Evolutionary conservation across 2,329 filamentous ascomycete species (phyloP).

Genomic region (Ramichloridium luteum): DNA sequence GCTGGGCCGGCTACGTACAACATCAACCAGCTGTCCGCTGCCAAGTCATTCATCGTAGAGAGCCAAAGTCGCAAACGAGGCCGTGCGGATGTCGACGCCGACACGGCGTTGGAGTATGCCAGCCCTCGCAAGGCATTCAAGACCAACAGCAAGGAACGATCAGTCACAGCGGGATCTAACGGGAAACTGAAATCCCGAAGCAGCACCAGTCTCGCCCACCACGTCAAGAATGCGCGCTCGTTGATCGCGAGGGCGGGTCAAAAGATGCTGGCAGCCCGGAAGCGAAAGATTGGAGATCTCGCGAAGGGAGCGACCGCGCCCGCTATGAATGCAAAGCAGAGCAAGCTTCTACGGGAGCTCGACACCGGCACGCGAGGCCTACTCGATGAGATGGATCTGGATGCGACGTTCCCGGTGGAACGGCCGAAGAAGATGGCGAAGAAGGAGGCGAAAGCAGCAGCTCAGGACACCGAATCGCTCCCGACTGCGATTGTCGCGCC

Average conservation of each 20-base stretch:
- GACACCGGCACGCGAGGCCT: conserved; percentile 22
- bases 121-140: conserved; percentile 12
- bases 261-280: conserved; percentile 28
- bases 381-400: conserved; percentile 23
- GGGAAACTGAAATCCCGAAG: background rate
- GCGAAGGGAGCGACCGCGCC: conserved; percentile 12
- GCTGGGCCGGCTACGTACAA: conserved; percentile 48
- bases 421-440: conserved; percentile 19
- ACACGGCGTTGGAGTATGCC: conserved; percentile 38
- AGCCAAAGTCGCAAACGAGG: conserved; percentile 8
- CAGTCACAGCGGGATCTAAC: conserved; percentile 4
- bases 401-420: conserved; percentile 12
- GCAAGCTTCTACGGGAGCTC: conserved; percentile 21
- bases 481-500: conserved; percentile 10
- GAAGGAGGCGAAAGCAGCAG: conserved; percentile 10
- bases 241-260: conserved; percentile 26
- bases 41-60: too few relatives aligned
- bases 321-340: conserved; percentile 12
- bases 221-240: conserved; percentile 19
- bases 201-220: conserved; percentile 5
- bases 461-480: conserved; percentile 13
- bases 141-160: conserved; percentile 20
- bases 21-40: conserved; percentile 21
- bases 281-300: conserved; percentile 21
- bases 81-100: conserved; percentile 25